A percentile compares a stretch with the other conserved stretches of the same genome.
phyloP scores from a whole-genome alignment of 805 yeast species.

The Barnettozyma sp. region DNA sequence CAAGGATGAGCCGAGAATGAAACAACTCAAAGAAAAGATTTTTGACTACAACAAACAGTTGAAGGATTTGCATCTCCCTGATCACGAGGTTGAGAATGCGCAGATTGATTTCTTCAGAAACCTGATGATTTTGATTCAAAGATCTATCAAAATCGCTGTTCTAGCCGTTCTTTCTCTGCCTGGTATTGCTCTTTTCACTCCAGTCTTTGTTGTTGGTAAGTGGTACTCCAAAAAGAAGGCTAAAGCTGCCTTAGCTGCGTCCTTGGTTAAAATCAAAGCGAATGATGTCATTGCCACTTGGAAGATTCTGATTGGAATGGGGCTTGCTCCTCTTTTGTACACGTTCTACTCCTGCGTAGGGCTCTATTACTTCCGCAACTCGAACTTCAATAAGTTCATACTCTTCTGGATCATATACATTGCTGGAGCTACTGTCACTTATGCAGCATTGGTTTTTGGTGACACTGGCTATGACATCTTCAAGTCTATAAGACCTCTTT shows the following conservation, averaged over 20 bases:
- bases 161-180: conserved; percentile 69
- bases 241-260: conserved; percentile 69
- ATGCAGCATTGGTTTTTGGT: conserved; percentile 86
- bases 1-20: conserved; percentile 62
- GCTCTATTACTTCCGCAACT: conserved; percentile 28
- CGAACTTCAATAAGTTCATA: conserved; percentile 26
- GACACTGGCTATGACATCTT: conserved; percentile 88
- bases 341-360: conserved; percentile 69
- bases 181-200: conserved; percentile 81
- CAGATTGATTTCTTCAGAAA: conserved; percentile 45
- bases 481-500: conserved; percentile 77
- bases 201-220: conserved; percentile 78
- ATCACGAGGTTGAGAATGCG: conserved; percentile 44
- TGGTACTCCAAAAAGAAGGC: conserved; percentile 69
- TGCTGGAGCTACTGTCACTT: conserved; percentile 68
- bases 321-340: conserved; percentile 82
- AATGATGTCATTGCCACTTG: conserved; percentile 95
- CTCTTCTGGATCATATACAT: conserved; percentile 42
- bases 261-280: conserved; percentile 86
- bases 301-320: conserved; percentile 88
- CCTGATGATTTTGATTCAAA: conserved; percentile 44
- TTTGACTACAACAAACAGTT: conserved; percentile 61
- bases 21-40: conserved; percentile 54
- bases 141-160: conserved; percentile 49
- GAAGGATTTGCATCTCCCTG: conserved; percentile 53